phyloP scores from a whole-genome alignment of 768 basidiomycete genomes.

The Suillus discolor region DNA sequence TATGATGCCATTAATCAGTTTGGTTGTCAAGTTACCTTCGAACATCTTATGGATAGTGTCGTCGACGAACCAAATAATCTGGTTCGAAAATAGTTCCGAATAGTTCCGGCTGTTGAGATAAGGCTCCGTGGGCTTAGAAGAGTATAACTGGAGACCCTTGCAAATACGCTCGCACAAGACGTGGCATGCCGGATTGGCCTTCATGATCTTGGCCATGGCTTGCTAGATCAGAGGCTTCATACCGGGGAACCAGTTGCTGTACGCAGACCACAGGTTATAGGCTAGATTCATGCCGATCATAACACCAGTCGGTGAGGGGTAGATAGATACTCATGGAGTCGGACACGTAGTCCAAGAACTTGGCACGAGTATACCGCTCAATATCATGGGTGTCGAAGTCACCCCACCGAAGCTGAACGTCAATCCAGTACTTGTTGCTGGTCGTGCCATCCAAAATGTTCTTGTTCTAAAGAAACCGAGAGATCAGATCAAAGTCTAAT shows the following conservation, averaged over 20 bases:
- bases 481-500: slow-evolving; percentile 12
- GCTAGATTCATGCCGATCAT: slow-evolving; percentile 99
- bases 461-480: slow-evolving; percentile 59
- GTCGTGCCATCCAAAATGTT: slow-evolving; percentile 97
- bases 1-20: slow-evolving; percentile 97
- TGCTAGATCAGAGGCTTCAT: slow-evolving; percentile 98
- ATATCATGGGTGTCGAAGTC: slow-evolving; percentile 99
- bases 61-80: slow-evolving; percentile 99
- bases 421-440: slow-evolving; percentile 98
- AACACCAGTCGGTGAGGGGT: slow-evolving; percentile 97
- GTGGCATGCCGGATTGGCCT: slow-evolving; percentile 97
- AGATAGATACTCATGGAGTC: slow-evolving; percentile 99
- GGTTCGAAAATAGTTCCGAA: slow-evolving; percentile 95
- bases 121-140: slow-evolving; percentile 98
- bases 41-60: slow-evolving; percentile 99
- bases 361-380: slow-evolving; percentile 97
- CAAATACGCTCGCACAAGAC: slow-evolving; percentile 98
- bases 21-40: slow-evolving; percentile 99
- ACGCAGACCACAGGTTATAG: slow-evolving; percentile 98
- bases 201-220: slow-evolving; percentile 99
- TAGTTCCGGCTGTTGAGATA: slow-evolving; percentile 99
- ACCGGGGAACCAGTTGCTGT: slow-evolving; percentile 99
- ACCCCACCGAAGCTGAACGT: slow-evolving; percentile 94
- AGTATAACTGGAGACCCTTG: slow-evolving; percentile 98
- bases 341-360: slow-evolving; percentile 99